phyloP scores from a whole-genome alignment of 306 rosid species.

The Vachellia pachyceras region DNA sequence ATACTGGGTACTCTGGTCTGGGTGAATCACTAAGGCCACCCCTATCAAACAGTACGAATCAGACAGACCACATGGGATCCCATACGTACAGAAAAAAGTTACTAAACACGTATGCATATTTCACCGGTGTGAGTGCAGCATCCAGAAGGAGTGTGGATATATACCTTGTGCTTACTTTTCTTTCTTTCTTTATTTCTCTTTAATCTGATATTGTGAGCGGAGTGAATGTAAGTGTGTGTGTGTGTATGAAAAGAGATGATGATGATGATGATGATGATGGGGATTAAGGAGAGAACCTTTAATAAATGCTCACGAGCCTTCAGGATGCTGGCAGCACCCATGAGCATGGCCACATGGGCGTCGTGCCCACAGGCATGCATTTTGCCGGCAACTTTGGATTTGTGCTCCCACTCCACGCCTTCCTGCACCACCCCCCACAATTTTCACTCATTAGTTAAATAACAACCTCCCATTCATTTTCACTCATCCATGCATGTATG shows the following conservation, averaged over 20 bases:
- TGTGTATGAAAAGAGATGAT: background rate
- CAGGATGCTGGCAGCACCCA: constrained; percentile 94
- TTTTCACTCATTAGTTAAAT: no score
- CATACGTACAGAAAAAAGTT: background rate
- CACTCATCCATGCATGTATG: background rate
- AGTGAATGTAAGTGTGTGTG: background rate
- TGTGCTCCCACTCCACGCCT: constrained; percentile 83
- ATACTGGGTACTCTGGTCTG: background rate
- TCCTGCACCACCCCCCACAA: constrained; percentile 52
- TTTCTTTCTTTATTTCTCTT: no score
- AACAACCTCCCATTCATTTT: background rate
- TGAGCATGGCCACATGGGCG: constrained; percentile 95
- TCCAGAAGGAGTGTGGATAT: no score
- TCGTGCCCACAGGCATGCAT: constrained; percentile 99
- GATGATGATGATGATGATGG: background rate
- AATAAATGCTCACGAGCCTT: constrained; percentile 83
- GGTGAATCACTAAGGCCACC: background rate
- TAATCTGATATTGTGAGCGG: background rate
- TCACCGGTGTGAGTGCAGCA: background rate
- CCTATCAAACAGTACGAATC: background rate
- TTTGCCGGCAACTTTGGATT: constrained; percentile 88
- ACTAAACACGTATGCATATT: background rate
- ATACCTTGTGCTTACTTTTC: background rate
- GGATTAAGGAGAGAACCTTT: constrained; percentile 60
- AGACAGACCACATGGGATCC: background rate